A percentile compares a stretch with the other conserved stretches of the same genome.
These are phyloP conservation scores for Fusarium clavum DNA, from an alignment of 2,329 filamentous ascomycete species.

Conservation along the genomic window DNA sequence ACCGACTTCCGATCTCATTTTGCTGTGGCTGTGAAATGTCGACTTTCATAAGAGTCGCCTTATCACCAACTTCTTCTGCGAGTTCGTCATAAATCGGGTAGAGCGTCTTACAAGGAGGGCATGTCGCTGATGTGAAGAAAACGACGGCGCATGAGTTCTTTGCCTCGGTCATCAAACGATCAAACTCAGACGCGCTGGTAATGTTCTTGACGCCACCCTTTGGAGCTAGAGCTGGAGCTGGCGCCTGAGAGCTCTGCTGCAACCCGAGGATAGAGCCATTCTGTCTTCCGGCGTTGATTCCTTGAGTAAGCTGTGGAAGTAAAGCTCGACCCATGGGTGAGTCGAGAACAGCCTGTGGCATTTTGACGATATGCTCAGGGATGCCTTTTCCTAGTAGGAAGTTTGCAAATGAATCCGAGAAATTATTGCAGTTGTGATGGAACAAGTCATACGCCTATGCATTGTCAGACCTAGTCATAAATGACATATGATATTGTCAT, in stretches of 20 bases:
- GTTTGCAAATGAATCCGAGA: conserved; percentile 90
- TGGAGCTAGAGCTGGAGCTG: conserved; percentile 24
- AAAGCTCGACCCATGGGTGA: conserved; percentile 92
- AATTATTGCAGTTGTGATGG: conserved; percentile 97
- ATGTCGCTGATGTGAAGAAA: conserved; percentile 93
- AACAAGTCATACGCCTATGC: conserved; percentile 85
- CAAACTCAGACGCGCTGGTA: conserved; percentile 56
- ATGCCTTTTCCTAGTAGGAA: conserved; percentile 92
- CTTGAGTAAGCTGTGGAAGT: conserved; percentile 72
- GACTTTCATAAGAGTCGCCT: conserved; percentile 82
- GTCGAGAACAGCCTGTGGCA: conserved; percentile 86
- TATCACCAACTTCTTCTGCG: conserved; percentile 76
- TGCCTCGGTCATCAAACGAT: conserved; percentile 63
- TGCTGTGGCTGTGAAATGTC: conserved; percentile 77
- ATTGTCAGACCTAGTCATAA: not conserved
- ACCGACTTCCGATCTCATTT: conserved; percentile 72
- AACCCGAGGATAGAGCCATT: conserved; percentile 66
- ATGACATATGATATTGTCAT: conserved; percentile 15
- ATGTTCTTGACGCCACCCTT: conserved; percentile 67
- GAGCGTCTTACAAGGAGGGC: conserved; percentile 83
- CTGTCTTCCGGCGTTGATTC: conserved; percentile 61
- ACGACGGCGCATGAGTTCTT: conserved; percentile 78
- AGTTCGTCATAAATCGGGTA: conserved; percentile 87
- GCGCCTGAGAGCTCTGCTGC: conserved; percentile 53
- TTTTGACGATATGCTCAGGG: conserved; percentile 84